Base-by-base conservation (phyloP, 768 basidiomycete species). In the Cubamyces sp. region DNA sequence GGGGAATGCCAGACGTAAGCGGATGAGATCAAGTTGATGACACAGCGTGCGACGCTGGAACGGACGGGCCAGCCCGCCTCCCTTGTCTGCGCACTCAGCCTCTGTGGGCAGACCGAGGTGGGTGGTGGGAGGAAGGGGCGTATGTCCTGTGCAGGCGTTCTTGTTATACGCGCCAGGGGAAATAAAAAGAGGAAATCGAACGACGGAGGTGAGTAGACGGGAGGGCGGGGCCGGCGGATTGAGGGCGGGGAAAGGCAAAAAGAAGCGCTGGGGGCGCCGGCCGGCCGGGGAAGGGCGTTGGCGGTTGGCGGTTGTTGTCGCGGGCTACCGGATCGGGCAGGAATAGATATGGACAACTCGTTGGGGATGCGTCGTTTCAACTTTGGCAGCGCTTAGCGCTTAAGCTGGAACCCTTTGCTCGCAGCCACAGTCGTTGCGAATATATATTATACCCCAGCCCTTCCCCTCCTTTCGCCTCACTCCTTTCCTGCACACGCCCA, bases 361-460 rank as follows among this genome's bases (percentile, higher is more conserved):
- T 64, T 64, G 63, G 63, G 63, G 58, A 60, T 49, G 21, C 34
- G 19, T 46, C 28, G 52, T 47, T 49, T 40, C 47, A 47, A 28
- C 42, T n/a, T 25, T 46, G 40, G 60, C 60, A 26, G 60, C 39
- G 45, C 45, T 23, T 25, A 43, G 34, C 39, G 45, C 45, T 23
- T 25, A 43, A 9, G 9, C 34, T 11, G 5, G 5, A 34, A 9
- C 34, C 28, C 34, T 34, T 34, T 34, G 34, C 34, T 34, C 34
- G 34, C 34, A 34, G 34, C 34, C 34, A 34, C 34, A 7, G 6
- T 34, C 34, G 4, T 30, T 30, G 34, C 34, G 26, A 49, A 26
- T 19, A 49, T 18, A 60, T 64, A 64, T 64, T 11, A 60, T 59
- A 60, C 58, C 63, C 58, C 54, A 50, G 26, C 60, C 46, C 26